These are phyloP conservation scores for Metschnikowia borealis DNA, from an alignment of 805 yeast genomes.

Conservation along the genomic window DNA sequence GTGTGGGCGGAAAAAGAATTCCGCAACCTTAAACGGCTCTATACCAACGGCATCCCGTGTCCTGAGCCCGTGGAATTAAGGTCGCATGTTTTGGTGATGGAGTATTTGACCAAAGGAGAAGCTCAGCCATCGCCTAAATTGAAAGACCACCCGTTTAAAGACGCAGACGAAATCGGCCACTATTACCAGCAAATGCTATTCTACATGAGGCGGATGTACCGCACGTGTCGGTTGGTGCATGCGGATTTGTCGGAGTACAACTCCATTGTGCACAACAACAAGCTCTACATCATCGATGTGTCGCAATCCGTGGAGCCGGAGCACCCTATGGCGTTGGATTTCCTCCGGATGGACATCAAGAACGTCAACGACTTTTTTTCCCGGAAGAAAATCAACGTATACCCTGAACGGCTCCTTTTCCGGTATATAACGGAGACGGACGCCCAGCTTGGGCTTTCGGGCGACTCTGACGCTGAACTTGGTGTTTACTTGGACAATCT, in stretches of 20 bases:
- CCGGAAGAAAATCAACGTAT: conserved; percentile 65
- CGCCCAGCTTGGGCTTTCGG: conserved; percentile 31
- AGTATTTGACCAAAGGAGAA: conserved; percentile 70
- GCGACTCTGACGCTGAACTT: conserved; percentile 41
- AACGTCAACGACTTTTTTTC: conserved; percentile 87
- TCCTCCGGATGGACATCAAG: conserved; percentile 94
- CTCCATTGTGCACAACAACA: conserved; percentile 74
- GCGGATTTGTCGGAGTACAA: conserved; percentile 97
- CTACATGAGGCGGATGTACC: conserved; percentile 83
- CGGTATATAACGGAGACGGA: conserved; percentile 61
- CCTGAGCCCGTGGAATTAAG: conserved; percentile 90
- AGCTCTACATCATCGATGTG: conserved; percentile 87
- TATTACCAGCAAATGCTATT: conserved; percentile 77
- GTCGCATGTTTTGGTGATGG: conserved; percentile 93
- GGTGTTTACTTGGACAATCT: conserved; percentile 43
- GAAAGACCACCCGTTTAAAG: conserved; percentile 74
- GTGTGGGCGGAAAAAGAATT: conserved; percentile 99
- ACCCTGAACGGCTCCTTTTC: conserved; percentile 79
- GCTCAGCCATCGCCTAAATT: conserved; percentile 91
- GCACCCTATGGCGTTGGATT: conserved; percentile 94
- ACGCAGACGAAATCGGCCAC: conserved; percentile 58
- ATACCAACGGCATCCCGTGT: conserved; percentile 78
- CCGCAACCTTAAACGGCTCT: conserved; percentile 80
- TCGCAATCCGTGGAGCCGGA: conserved; percentile 97
- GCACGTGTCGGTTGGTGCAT: conserved; percentile 85